Conservation (phyloP, 495 filamentous ascomycete species). For the Choiromyces venosus region DNA sequence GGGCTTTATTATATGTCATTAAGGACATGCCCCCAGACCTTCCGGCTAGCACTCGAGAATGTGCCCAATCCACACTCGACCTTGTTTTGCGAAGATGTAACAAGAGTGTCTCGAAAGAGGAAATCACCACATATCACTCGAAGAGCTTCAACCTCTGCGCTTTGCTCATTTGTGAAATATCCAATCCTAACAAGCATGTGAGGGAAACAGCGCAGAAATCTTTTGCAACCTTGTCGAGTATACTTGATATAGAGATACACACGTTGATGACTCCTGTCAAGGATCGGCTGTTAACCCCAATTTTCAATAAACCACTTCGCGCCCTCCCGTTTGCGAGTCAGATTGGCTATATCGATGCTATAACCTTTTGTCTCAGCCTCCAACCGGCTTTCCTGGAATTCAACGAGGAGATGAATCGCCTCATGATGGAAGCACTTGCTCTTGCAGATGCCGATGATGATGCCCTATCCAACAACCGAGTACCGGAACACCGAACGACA, state of each 20-base stretch:
- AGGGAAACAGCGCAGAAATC: constrained; percentile 74
- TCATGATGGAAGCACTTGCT: constrained; percentile 87
- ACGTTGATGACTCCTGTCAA: constrained; percentile 82
- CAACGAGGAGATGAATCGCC: constrained; percentile 79
- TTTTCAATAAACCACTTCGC: constrained; percentile 89
- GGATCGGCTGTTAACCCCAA: constrained; percentile 74
- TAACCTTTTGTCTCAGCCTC: constrained; percentile 83
- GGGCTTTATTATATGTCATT: constrained; percentile 86
- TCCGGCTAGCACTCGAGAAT: constrained; percentile 73
- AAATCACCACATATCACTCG: constrained; percentile 57
- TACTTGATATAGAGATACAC: constrained; percentile 68
- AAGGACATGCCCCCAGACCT: constrained; percentile 94
- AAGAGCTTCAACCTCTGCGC: constrained; percentile 69
- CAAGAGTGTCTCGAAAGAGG: constrained; percentile 65
- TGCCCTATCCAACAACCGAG: constrained; percentile 67
- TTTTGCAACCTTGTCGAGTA: constrained; percentile 72
- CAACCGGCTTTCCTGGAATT: constrained; percentile 81
- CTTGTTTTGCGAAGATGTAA: constrained; percentile 70
- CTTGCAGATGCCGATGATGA: constrained; percentile 93
- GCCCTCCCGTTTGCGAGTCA: constrained; percentile 87
- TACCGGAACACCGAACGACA: constrained; percentile 80
- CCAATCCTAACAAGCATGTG: constrained; percentile 91
- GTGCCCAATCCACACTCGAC: constrained; percentile 75
- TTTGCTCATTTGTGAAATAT: constrained; percentile 77
- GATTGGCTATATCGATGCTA: constrained; percentile 96